phyloP scores from a whole-genome alignment of 140 eudicot genomes.

The Flaveria floridana region DNA sequence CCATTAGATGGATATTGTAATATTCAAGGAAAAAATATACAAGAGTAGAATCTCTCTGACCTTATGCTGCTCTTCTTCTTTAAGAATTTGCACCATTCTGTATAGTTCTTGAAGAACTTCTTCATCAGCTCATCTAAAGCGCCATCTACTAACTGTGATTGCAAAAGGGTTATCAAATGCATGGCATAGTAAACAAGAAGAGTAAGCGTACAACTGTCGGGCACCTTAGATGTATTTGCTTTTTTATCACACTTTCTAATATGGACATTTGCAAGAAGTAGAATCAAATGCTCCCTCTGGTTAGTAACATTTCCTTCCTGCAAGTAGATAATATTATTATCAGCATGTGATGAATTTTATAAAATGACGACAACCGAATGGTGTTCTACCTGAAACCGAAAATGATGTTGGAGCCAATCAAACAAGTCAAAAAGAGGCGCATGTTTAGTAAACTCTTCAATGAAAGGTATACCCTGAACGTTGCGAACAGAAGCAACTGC shows the following conservation, averaged over 20 bases:
- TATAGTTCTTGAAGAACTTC: slow-evolving; percentile 88
- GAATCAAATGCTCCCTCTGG: slow-evolving; percentile 92
- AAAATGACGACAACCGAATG: not conserved
- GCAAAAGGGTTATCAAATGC: slow-evolving; percentile 19
- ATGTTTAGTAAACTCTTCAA: slow-evolving; percentile 57
- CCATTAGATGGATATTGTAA: not conserved
- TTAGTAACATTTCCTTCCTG: slow-evolving; percentile 88
- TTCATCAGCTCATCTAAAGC: slow-evolving; percentile 85
- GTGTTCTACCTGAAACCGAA: slow-evolving; percentile 74
- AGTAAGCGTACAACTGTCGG: not conserved
- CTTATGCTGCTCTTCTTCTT: slow-evolving; percentile 69
- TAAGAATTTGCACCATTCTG: slow-evolving; percentile 93
- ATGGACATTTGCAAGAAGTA: slow-evolving; percentile 83
- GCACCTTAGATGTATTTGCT: slow-evolving; percentile 55
- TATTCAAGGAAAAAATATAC: not conserved
- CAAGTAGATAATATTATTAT: slow-evolving; percentile 19
- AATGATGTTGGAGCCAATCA: slow-evolving; percentile 85
- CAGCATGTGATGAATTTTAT: not conserved
- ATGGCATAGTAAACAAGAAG: not conserved
- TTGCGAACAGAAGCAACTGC: slow-evolving; percentile 72
- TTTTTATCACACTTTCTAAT: slow-evolving; percentile 57
- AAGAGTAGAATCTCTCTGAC: slow-evolving; percentile 31
- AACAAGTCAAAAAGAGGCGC: slow-evolving; percentile 56
- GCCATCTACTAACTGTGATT: slow-evolving; percentile 69
- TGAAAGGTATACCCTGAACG: slow-evolving; percentile 74